phyloP scores from a whole-genome alignment of 371 early-diverging fungal species.

The Mortierella polycephala region DNA sequence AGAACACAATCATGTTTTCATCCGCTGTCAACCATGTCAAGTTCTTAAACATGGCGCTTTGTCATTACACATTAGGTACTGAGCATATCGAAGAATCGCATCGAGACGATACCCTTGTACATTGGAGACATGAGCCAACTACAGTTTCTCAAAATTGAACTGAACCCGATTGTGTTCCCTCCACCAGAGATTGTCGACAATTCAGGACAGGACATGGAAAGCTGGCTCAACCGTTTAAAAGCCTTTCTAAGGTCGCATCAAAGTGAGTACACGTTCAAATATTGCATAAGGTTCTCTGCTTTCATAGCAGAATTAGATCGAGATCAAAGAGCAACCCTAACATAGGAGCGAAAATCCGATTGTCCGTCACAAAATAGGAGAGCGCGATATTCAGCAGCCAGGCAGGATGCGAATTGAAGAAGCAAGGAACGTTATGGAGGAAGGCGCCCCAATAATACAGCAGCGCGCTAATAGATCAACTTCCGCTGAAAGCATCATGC shows the following conservation, averaged over 20 bases:
- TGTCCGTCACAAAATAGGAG: constrained; percentile 2
- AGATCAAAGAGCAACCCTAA: no score
- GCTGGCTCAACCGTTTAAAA: constrained; percentile 39
- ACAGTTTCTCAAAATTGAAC: constrained; percentile 50
- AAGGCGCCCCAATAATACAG: not conserved
- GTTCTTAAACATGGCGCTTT: not conserved
- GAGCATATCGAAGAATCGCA: constrained; percentile 46
- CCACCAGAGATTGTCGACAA: constrained; percentile 36
- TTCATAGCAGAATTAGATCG: no score
- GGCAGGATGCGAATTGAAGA: constrained; percentile 1
- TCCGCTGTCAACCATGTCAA: not conserved
- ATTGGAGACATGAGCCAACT: constrained; percentile 45
- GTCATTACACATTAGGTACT: constrained; percentile 26
- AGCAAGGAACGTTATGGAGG: not conserved
- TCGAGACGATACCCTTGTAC: constrained; percentile 43
- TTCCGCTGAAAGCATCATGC: constrained; percentile 29
- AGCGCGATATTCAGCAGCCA: constrained; percentile 6
- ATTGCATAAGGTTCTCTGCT: not conserved
- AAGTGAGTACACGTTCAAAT: constrained; percentile 9
- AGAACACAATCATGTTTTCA: not conserved
- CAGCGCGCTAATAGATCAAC: constrained; percentile 22
- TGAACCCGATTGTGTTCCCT: constrained; percentile 44
- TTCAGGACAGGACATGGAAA: constrained; percentile 31
- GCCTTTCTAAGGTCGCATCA: constrained; percentile 21
- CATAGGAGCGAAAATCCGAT: no score